A percentile compares a stretch with the other conserved stretches of the same genome.
Conservation (phyloP, 2,329 filamentous ascomycete genomes). For the Dothideomycetes sp. region DNA sequence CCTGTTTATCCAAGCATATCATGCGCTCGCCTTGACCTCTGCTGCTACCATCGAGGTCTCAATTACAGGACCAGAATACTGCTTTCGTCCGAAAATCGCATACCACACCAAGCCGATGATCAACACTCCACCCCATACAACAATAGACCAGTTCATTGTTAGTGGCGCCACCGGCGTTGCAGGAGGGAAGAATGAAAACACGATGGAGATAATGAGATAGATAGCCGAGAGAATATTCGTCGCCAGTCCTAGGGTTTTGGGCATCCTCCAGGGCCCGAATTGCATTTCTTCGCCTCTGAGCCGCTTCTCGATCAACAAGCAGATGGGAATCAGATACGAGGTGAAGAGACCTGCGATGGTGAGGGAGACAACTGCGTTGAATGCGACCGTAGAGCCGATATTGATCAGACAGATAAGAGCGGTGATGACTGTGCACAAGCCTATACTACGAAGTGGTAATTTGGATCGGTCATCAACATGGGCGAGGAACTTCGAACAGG, state of each 20-base stretch:
- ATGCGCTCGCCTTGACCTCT: not conserved
- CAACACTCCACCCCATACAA: constrained; percentile 16
- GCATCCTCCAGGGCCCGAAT: constrained; percentile 19
- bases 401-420: constrained; percentile 38
- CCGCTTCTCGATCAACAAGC: constrained; percentile 19
- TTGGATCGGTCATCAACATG: constrained; percentile 12
- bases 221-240: constrained; percentile 5
- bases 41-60: not conserved
- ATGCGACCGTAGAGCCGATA: constrained; percentile 40
- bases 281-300: constrained; percentile 19
- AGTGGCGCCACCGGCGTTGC: constrained; percentile 19
- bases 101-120: constrained; percentile 4
- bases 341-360: constrained; percentile 39
- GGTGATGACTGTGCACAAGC: constrained; percentile 18
- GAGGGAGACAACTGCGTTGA: constrained; percentile 44
- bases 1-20: too few species aligned
- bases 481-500: constrained; percentile 19
- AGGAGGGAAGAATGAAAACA: constrained; percentile 33
- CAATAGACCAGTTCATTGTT: constrained; percentile 8
- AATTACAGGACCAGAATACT: not conserved
- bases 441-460: constrained; percentile 6
- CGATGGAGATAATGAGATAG: constrained; percentile 13
- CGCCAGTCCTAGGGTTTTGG: constrained; percentile 9
- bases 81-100: not conserved
- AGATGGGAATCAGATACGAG: constrained; percentile 35